Evolutionary conservation across 257 asterid species (phyloP).

Genomic region (Nicotiana tabacum): DNA sequence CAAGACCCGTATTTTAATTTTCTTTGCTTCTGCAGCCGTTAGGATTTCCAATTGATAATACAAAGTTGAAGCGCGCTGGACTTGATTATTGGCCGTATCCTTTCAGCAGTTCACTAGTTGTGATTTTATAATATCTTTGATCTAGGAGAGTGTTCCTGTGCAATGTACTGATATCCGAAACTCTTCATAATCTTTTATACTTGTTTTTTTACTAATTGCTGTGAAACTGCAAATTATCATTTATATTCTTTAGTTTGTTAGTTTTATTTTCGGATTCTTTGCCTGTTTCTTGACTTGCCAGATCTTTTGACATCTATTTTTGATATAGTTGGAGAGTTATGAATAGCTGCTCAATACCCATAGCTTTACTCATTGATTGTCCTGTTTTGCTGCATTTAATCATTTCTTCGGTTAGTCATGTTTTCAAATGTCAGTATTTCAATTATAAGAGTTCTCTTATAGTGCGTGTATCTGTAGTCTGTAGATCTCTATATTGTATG

Average conservation of each 20-base stretch:
- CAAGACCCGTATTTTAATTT: slow-evolving; percentile 5
- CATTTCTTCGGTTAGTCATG: no score
- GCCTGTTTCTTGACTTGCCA: background rate
- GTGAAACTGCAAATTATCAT: background rate
- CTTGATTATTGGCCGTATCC: slow-evolving; percentile 99
- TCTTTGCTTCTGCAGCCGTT: slow-evolving; percentile 58
- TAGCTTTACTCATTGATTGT: background rate
- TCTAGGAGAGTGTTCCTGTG: background rate
- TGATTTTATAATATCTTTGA: background rate
- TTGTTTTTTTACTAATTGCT: background rate
- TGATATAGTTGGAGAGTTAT: background rate
- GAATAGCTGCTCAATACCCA: background rate
- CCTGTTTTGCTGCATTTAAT: no score
- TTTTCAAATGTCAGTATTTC: no score
- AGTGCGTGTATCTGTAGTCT: background rate
- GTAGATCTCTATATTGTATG: background rate
- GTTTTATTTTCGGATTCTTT: background rate
- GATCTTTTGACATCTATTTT: background rate
- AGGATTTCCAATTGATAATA: slow-evolving; percentile 81
- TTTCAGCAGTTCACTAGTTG: slow-evolving; percentile 13
- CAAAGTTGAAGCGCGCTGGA: slow-evolving; percentile 92
- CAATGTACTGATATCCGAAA: background rate
- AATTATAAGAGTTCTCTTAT: background rate
- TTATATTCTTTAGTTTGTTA: background rate
- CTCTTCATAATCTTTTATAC: background rate